Percentiles rank a stretch among this genome's conserved stretches.
phyloP scores from a whole-genome alignment of 306 rosid genomes.

The Gastrolobium bilobum region DNA sequence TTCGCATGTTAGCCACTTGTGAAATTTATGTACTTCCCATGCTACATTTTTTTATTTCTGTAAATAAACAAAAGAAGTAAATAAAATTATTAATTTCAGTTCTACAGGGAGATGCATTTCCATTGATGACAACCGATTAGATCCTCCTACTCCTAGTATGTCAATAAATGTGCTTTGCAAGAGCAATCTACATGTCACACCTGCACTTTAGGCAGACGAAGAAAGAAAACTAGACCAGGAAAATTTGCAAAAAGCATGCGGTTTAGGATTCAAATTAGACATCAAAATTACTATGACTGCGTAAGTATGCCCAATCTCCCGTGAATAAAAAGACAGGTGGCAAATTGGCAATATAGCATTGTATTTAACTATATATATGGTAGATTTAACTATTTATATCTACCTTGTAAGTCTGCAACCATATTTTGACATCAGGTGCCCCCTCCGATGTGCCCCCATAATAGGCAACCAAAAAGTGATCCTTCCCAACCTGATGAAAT shows the following conservation, averaged over 20 bases:
- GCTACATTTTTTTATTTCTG: slow-evolving; percentile 5
- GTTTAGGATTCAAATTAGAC: slow-evolving; percentile 34
- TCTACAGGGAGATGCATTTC: slow-evolving; percentile 14
- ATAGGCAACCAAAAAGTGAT: slow-evolving; percentile 82
- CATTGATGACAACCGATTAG: slow-evolving; percentile 3
- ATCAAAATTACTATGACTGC: slow-evolving; percentile 6
- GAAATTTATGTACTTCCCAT: not conserved
- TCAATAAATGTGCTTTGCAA: not conserved
- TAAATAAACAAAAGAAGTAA: not conserved
- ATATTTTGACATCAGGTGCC: slow-evolving; percentile 93
- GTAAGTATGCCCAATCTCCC: not conserved
- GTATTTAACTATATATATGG: not conserved
- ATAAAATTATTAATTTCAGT: slow-evolving; percentile 16
- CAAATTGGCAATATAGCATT: not conserved
- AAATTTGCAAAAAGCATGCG: not conserved
- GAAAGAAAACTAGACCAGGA: slow-evolving; percentile 22
- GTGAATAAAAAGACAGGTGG: slow-evolving; percentile 14
- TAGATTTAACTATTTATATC: not conserved
- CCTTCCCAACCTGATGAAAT: slow-evolving; percentile 68
- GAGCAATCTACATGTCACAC: not conserved
- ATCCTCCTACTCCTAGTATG: not conserved
- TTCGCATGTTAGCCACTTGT: slow-evolving; percentile 2
- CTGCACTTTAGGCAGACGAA: not conserved
- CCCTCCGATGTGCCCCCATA: slow-evolving; percentile 85
- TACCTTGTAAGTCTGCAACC: slow-evolving; percentile 88